Evolutionary conservation across 139 green algal species (phyloP).

Genomic region (Bryopsis sp.): DNA sequence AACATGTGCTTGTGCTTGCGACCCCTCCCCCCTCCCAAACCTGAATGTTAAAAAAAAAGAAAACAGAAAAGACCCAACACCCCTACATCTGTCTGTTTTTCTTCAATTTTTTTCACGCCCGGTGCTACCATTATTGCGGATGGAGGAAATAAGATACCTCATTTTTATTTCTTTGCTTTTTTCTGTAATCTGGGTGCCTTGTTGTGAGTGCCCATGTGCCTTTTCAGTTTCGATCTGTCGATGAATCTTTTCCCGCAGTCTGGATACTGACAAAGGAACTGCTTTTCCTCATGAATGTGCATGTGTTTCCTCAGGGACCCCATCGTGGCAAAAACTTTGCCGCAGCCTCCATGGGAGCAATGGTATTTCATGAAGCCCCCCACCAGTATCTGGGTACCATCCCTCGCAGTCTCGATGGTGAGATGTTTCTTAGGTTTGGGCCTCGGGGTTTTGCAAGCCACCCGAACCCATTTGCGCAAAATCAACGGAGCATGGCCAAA

Average conservation of each 20-base stretch:
- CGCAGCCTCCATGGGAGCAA: constrained; percentile 9
- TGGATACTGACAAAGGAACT: constrained; percentile 2
- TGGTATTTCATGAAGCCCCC: constrained; percentile 15
- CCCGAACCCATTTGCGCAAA: constrained; percentile 7
- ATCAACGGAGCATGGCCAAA: background rate
- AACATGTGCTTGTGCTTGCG: no score
- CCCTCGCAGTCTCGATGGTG: constrained; percentile 11
- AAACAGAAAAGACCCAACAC: no score
- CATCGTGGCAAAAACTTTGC: constrained; percentile 9
- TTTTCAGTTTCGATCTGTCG: constrained; percentile 15
- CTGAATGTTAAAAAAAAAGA: no score
- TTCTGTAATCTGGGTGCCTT: no score
- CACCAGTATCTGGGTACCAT: constrained; percentile 8
- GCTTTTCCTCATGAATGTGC: constrained; percentile 18
- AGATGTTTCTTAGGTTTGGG: background rate
- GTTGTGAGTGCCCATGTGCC: constrained; percentile 10
- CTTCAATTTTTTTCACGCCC: no score
- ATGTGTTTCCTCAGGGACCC: constrained; percentile 15
- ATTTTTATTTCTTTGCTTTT: no score
- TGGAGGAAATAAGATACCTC: no score
- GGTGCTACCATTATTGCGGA: no score
- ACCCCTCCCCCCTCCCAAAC: no score
- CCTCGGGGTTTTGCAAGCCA: background rate
- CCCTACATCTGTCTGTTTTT: no score
- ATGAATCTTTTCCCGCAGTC: constrained; percentile 17